phyloP scores from a whole-genome alignment of 345 rosid species.

The Aquilaria malaccensis region DNA sequence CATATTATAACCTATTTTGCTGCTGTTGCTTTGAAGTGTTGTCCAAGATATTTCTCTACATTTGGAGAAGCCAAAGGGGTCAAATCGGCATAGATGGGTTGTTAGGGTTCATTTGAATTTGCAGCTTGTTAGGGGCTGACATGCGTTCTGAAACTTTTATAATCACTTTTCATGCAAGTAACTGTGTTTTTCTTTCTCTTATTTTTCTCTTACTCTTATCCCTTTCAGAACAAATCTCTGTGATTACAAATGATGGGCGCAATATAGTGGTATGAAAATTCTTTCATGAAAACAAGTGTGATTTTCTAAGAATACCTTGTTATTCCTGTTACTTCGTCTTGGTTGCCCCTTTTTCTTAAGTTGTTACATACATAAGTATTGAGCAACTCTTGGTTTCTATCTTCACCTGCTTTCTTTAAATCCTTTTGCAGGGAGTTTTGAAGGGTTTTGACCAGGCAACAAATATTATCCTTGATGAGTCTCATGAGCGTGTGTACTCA shows the following conservation, averaged over 20 bases:
- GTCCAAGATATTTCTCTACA: too few species aligned
- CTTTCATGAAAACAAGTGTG: neutral
- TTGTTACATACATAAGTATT: too few species aligned
- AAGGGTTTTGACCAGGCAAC: constrained; percentile 95
- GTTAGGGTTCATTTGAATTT: too few species aligned
- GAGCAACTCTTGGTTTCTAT: neutral
- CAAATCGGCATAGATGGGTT: too few species aligned
- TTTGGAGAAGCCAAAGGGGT: too few species aligned
- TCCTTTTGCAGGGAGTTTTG: constrained; percentile 45
- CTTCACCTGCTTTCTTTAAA: neutral
- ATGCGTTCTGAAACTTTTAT: too few species aligned
- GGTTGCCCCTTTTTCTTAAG: too few species aligned
- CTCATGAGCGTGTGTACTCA: constrained; percentile 87
- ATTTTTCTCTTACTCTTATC: neutral
- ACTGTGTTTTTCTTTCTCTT: neutral
- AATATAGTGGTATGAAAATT: constrained; percentile 62
- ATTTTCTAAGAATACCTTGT: too few species aligned
- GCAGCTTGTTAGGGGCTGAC: too few species aligned
- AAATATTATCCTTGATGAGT: constrained; percentile 81
- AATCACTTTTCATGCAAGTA: neutral
- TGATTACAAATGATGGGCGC: constrained; percentile 86
- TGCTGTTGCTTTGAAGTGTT: too few species aligned
- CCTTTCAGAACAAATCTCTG: constrained; percentile 59
- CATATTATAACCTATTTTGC: too few species aligned
- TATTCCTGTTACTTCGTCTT: too few species aligned